Conservation (phyloP, 495 filamentous ascomycete genomes). For the Elasticomyces elasticus region DNA sequence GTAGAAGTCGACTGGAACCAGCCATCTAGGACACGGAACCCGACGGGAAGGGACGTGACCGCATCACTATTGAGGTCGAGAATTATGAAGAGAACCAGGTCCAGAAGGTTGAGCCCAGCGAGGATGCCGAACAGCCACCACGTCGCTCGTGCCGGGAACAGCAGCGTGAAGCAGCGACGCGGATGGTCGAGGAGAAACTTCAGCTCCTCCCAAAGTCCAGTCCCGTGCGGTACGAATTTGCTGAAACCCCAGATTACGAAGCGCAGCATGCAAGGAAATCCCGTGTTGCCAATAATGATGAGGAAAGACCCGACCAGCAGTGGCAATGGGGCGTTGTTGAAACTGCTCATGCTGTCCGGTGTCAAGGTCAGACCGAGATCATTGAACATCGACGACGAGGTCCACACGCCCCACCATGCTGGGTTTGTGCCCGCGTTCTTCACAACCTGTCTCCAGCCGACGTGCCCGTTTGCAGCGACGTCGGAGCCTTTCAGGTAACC, state of each 20-base stretch:
- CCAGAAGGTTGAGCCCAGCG: conserved; percentile 67
- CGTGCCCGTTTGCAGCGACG: too few relatives aligned
- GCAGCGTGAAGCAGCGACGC: conserved; percentile 83
- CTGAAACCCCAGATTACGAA: conserved; percentile 74
- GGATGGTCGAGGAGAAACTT: conserved; percentile 88
- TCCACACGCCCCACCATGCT: conserved; percentile 89
- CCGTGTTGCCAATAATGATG: conserved; percentile 88
- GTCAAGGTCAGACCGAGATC: conserved; percentile 75
- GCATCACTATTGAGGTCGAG: conserved; percentile 66
- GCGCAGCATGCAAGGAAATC: conserved; percentile 85
- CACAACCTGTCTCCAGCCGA: conserved; percentile 49
- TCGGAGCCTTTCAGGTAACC: background rate
- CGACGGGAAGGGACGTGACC: conserved; percentile 51
- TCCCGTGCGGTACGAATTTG: conserved; percentile 46
- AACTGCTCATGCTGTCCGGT: conserved; percentile 85
- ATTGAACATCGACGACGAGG: conserved; percentile 73
- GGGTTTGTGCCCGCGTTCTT: conserved; percentile 49
- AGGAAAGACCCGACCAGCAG: conserved; percentile 67
- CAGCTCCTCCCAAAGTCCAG: conserved; percentile 73
- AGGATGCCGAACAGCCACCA: conserved; percentile 92
- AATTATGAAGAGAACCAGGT: conserved; percentile 80
- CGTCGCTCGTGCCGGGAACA: conserved; percentile 82
- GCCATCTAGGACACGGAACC: conserved; percentile 67
- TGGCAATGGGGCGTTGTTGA: conserved; percentile 63
- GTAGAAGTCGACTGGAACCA: conserved; percentile 83